Base-by-base conservation (phyloP, 2,329 filamentous ascomycete genomes). In the Paracorniculantispora psalliotae region DNA sequence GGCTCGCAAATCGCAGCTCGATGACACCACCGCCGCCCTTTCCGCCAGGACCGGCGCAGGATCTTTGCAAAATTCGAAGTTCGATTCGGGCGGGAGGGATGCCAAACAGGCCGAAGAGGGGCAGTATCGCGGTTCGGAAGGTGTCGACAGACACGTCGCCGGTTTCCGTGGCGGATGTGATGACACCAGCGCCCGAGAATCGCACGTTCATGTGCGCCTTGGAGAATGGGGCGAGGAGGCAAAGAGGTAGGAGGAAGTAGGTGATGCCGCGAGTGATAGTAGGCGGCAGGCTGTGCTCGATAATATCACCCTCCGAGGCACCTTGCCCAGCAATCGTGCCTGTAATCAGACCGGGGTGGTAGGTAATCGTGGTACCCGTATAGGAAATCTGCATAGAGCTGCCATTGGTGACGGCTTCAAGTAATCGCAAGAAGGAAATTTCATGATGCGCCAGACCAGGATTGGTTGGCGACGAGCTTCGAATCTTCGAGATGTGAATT, bases 341-440 rank as follows among this genome's bases (percentile, higher is more conserved):
- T 0, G 91, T 94, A 68, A 99, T 96, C 43, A 99, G 80, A 37
- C 94, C 94, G 0, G 94, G 94, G 64, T 90, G 89, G 76, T 96
- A 99, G 39, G 92, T 88, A 59, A 99, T 84, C 1, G 91, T 92
- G 0, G 94, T 97, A 70, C 94, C 94, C 1, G 92, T 97, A 77
- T 96, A 94, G 12, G 92, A 96, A 66, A 99, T 96, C 69, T 97
- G 92, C 77, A 97, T 91, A 59, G 89, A 87, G 60, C 90, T 90
- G 75, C 94, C 94, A 79, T 99, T 99, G 69, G 94, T 99, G 67
- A 99, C 82, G 65, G 91, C 84, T 74, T 97, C 94, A 69, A 99
- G 87, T 19, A 99, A 89, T 59, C 94, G 92, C 33, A 99, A 83
- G 74, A 99, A 93, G 49, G 94, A 97, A 68, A 97, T 87, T 76